Conservation (phyloP, 2,329 filamentous ascomycete species). For the Diplodia seriata region DNA sequence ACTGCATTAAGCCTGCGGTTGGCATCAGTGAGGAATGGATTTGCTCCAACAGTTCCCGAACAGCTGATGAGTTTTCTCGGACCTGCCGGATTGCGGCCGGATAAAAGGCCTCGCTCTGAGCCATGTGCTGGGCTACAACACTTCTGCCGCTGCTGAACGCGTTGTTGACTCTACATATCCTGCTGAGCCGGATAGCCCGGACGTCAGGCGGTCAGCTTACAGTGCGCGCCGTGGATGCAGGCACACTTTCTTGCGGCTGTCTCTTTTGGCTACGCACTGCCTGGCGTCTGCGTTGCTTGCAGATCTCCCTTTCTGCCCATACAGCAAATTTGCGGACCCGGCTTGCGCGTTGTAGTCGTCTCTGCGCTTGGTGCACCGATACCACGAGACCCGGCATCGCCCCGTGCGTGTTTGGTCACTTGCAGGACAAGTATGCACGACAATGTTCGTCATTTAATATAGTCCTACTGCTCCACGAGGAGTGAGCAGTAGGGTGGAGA, state of each 20-base stretch:
- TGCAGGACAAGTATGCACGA: background rate
- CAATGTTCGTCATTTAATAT: constrained; percentile 56
- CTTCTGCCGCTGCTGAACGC: no score
- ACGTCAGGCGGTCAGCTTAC: constrained; percentile 16
- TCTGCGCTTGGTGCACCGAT: background rate
- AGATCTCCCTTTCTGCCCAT: background rate
- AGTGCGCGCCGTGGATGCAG: no score
- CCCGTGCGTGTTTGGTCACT: background rate
- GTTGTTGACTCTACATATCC: no score
- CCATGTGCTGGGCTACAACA: no score
- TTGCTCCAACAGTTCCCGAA: background rate
- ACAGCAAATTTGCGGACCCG: background rate
- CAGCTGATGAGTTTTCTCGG: background rate
- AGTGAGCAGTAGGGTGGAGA: constrained; percentile 58
- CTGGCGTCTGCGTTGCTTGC: background rate
- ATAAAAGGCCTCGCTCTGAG: background rate
- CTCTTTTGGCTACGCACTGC: background rate
- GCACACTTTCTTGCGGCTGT: background rate
- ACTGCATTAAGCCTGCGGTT: background rate
- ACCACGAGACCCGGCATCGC: background rate
- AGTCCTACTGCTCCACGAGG: constrained; percentile 54
- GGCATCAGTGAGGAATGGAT: background rate
- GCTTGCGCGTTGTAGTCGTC: background rate
- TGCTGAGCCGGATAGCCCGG: no score
- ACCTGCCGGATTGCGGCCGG: background rate